phyloP scores from a whole-genome alignment of 192 early-diverging fungal genomes.

The Gaertneriomyces sp. region DNA sequence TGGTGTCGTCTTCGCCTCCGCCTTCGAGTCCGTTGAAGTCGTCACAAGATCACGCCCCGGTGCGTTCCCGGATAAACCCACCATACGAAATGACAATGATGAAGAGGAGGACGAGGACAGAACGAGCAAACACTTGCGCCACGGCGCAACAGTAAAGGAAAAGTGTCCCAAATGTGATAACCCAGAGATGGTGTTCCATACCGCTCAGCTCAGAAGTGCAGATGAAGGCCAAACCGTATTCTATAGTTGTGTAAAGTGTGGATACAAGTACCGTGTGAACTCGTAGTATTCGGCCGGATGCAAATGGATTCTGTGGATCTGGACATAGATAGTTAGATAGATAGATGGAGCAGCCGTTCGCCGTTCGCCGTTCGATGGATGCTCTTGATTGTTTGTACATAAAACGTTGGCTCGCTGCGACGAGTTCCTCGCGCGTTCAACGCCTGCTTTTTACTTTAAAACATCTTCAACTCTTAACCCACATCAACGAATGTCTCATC shows the following conservation, averaged over 20 bases:
- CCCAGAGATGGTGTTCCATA: slow-evolving; percentile 92
- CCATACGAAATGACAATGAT: slow-evolving; percentile 1
- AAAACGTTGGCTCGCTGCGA: not conserved
- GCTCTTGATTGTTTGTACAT: not conserved
- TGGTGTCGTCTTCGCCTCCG: slow-evolving; percentile 52
- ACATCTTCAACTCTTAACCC: not conserved
- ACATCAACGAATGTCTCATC: too few relatives aligned
- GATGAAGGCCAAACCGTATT: slow-evolving; percentile 99
- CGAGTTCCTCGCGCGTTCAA: not conserved
- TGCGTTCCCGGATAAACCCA: slow-evolving; percentile 67
- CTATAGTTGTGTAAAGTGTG: slow-evolving; percentile 93
- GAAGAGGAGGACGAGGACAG: slow-evolving; percentile 9
- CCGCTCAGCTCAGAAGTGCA: slow-evolving; percentile 93
- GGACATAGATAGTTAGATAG: too few relatives aligned
- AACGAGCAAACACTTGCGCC: slow-evolving; percentile 36
- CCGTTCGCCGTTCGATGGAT: too few relatives aligned
- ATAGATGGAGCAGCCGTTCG: too few relatives aligned
- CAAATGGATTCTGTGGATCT: too few relatives aligned
- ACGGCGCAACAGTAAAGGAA: slow-evolving; percentile 68
- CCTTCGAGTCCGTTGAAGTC: slow-evolving; percentile 77
- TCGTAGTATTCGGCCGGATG: too few relatives aligned
- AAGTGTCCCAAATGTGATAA: slow-evolving; percentile 92
- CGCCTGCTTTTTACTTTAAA: not conserved
- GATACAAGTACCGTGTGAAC: slow-evolving; percentile 43
- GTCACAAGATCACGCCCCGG: slow-evolving; percentile 71